These are phyloP conservation scores for Colletotrichum cereale DNA, from an alignment of 2,329 filamentous ascomycete species.

Conservation along the genomic window DNA sequence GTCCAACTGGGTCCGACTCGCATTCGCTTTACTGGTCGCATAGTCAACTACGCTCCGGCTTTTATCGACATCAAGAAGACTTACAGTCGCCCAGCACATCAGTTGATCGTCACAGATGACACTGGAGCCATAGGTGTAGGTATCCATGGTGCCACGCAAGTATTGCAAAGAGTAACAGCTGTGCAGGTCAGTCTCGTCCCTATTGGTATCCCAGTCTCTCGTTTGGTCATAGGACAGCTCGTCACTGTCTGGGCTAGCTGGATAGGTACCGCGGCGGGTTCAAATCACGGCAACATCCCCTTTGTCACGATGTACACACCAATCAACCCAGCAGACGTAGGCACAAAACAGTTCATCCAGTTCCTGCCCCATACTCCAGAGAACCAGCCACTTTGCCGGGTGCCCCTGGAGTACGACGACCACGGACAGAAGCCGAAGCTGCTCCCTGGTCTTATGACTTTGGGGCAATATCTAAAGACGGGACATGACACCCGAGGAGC, in stretches of 20 bases:
- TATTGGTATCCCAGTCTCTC: slow-evolving; percentile 53
- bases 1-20: slow-evolving; percentile 63
- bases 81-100: slow-evolving; percentile 61
- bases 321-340: slow-evolving; percentile 69
- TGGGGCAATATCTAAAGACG: slow-evolving; percentile 65
- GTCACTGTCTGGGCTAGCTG: slow-evolving; percentile 70
- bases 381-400: slow-evolving; percentile 51
- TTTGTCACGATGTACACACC: slow-evolving; percentile 64
- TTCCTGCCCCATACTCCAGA: slow-evolving; percentile 59
- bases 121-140: slow-evolving; percentile 62
- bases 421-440: slow-evolving; percentile 18
- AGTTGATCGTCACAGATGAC: slow-evolving; percentile 68
- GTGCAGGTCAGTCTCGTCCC: slow-evolving; percentile 59
- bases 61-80: slow-evolving; percentile 49
- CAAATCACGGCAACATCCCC: slow-evolving; percentile 47
- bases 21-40: slow-evolving; percentile 65
- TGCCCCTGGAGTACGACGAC: slow-evolving; percentile 57
- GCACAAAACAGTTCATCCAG: slow-evolving; percentile 62
- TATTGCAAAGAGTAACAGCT: background rate
- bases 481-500: slow-evolving; percentile 64
- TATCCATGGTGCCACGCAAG: slow-evolving; percentile 46
- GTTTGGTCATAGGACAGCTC: slow-evolving; percentile 60
- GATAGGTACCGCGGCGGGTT: slow-evolving; percentile 60
- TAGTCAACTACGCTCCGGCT: slow-evolving; percentile 66
- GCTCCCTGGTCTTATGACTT: slow-evolving; percentile 65